phyloP scores from a whole-genome alignment of 2,329 filamentous ascomycete species.

The Cladosporium oxysporum region DNA sequence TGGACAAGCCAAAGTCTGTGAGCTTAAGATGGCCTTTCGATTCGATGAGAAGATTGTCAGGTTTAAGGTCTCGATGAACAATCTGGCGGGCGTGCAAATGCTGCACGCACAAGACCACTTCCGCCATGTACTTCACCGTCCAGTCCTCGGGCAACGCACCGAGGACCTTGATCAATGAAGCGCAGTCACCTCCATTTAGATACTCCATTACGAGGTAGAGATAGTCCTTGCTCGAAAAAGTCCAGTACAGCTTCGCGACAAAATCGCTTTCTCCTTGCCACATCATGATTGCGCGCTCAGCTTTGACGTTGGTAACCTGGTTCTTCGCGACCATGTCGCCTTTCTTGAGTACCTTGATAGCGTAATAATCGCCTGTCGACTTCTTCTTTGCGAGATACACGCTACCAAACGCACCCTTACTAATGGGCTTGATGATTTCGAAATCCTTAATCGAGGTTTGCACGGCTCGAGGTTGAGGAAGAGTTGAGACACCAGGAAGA shows the following conservation, averaged over 20 bases:
- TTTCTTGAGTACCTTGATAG: constrained; percentile 97
- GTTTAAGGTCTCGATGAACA: constrained; percentile 94
- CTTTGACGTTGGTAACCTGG: constrained; percentile 98
- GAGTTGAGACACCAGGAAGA: constrained; percentile 70
- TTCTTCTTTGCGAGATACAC: constrained; percentile 99
- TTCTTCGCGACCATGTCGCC: constrained; percentile 99
- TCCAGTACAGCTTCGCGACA: constrained; percentile 99
- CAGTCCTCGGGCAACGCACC: constrained; percentile 93
- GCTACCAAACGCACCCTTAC: constrained; percentile 96
- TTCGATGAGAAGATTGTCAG: constrained; percentile 95
- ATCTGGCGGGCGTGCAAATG: constrained; percentile 93
- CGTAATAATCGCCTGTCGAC: constrained; percentile 95
- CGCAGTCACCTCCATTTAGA: constrained; percentile 94
- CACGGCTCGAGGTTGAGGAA: constrained; percentile 82
- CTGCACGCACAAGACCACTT: constrained; percentile 95
- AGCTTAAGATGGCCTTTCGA: constrained; percentile 95
- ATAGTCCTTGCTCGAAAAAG: constrained; percentile 98
- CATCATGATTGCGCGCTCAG: constrained; percentile 99
- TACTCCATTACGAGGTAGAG: constrained; percentile 99
- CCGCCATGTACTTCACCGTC: constrained; percentile 95
- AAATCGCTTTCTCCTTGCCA: constrained; percentile 99
- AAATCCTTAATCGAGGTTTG: constrained; percentile 98
- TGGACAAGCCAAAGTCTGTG: constrained; percentile 94
- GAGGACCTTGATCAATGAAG: constrained; percentile 91
- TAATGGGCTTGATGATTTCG: constrained; percentile 99